Conservation (phyloP, 257 asterid genomes). For the Catharanthus roseus region DNA sequence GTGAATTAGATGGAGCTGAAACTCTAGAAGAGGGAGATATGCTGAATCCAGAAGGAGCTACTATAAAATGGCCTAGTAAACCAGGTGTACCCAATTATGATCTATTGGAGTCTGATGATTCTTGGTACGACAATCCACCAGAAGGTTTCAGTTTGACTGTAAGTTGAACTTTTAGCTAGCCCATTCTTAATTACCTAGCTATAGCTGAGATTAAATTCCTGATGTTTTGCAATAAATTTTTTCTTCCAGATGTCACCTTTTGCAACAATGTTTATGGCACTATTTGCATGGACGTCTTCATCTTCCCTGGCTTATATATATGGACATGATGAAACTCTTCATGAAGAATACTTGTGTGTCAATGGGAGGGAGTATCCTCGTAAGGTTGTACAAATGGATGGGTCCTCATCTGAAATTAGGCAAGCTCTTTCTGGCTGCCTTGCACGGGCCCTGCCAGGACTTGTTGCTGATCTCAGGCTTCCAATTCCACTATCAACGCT, state of each 20-base stretch:
- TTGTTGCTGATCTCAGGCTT: slow-evolving; percentile 73
- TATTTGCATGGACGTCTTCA: slow-evolving; percentile 82
- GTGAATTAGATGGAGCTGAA: slow-evolving; percentile 33
- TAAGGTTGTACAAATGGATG: slow-evolving; percentile 53
- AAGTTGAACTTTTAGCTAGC: slow-evolving; percentile 30
- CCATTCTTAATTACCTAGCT: background rate
- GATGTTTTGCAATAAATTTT: slow-evolving; percentile 6
- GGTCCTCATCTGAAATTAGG: slow-evolving; percentile 76
- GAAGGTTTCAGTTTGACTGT: slow-evolving; percentile 64
- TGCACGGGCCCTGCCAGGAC: slow-evolving; percentile 80
- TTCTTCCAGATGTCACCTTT: slow-evolving; percentile 74
- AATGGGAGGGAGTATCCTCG: slow-evolving; percentile 84
- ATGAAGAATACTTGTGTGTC: slow-evolving; percentile 59
- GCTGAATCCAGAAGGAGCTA: slow-evolving; percentile 38
- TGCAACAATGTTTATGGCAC: slow-evolving; percentile 72
- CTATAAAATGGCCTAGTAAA: slow-evolving; percentile 70
- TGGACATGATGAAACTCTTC: slow-evolving; percentile 63
- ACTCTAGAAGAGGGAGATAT: slow-evolving; percentile 33
- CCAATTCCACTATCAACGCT: slow-evolving; percentile 67
- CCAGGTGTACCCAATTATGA: slow-evolving; percentile 50
- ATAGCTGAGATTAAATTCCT: slow-evolving; percentile 1
- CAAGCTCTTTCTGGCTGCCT: slow-evolving; percentile 77
- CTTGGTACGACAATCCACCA: slow-evolving; percentile 82
- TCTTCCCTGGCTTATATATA: slow-evolving; percentile 86
- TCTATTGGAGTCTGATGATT: slow-evolving; percentile 61